Conservation (phyloP, 805 yeast genomes). For the Starmerella kuoi region DNA sequence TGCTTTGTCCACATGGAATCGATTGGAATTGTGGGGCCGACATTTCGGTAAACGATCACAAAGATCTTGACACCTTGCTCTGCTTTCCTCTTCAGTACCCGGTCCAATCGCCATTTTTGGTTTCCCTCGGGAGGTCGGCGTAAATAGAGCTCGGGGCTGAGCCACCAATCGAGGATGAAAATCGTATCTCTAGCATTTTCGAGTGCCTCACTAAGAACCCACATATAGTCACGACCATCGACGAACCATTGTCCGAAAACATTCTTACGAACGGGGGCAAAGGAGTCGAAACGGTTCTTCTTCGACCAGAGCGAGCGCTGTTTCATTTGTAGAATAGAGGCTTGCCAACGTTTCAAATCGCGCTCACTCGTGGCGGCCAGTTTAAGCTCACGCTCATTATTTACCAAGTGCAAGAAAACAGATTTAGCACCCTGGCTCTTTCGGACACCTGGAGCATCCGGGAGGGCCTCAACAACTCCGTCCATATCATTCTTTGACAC, state of each 20-base stretch:
- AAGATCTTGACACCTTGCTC: constrained; percentile 90
- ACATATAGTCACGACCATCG: constrained; percentile 89
- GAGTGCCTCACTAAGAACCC: constrained; percentile 89
- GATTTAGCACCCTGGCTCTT: constrained; percentile 14
- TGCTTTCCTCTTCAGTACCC: constrained; percentile 78
- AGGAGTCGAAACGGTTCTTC: constrained; percentile 67
- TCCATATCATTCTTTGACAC: background rate
- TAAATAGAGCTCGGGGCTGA: constrained; percentile 83
- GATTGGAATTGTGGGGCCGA: constrained; percentile 82
- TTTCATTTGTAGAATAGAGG: constrained; percentile 55
- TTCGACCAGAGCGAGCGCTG: constrained; percentile 59
- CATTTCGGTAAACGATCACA: constrained; percentile 84
- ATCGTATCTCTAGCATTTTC: constrained; percentile 89
- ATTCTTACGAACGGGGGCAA: constrained; percentile 80
- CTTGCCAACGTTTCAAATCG: constrained; percentile 70
- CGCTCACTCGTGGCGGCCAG: constrained; percentile 62
- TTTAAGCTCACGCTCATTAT: constrained; percentile 35
- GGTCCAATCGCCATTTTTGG: constrained; percentile 84
- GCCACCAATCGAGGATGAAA: constrained; percentile 98
- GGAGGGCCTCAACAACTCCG: constrained; percentile 4
- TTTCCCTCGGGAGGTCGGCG: constrained; percentile 92
- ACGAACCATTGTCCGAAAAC: constrained; percentile 95
- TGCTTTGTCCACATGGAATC: constrained; percentile 94
- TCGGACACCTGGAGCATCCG: constrained; percentile 6
- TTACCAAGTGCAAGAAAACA: constrained; percentile 25